These are phyloP conservation scores for Diplodia corticola DNA, from an alignment of 2,329 filamentous ascomycete species.

Conservation along the genomic window DNA sequence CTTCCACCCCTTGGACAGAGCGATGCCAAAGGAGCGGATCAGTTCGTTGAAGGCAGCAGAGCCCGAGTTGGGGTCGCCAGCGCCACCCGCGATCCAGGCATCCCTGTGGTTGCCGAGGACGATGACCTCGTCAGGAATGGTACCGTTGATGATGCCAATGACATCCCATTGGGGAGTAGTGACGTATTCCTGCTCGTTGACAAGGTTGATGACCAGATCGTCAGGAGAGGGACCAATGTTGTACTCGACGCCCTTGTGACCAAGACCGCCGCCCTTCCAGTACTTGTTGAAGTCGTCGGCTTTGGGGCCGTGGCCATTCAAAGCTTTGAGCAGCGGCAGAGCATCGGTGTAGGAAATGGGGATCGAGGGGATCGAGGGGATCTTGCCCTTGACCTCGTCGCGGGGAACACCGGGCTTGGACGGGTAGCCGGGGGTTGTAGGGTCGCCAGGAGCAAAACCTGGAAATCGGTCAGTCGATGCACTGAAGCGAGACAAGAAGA, in stretches of 20 bases:
- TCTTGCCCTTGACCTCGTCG: conserved; percentile 66
- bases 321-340: conserved; percentile 79
- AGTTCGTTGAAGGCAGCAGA: conserved; percentile 79
- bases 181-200: conserved; percentile 53
- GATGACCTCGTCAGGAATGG: conserved; percentile 79
- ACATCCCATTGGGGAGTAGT: conserved; percentile 65
- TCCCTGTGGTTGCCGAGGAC: conserved; percentile 91
- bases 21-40: conserved; percentile 70
- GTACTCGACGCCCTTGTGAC: conserved; percentile 80
- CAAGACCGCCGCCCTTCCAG: conserved; percentile 73
- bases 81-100: conserved; percentile 81
- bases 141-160: conserved; percentile 88
- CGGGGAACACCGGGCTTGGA: conserved; percentile 87
- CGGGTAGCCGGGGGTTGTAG: conserved; percentile 90
- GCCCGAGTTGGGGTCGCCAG: conserved; percentile 79
- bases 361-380: conserved; percentile 83
- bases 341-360: conserved; percentile 89
- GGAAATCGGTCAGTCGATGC: neutral
- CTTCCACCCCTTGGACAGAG: conserved; percentile 74
- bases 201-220: conserved; percentile 55
- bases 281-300: conserved; percentile 70
- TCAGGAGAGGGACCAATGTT: conserved; percentile 81
- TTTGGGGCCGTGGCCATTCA: conserved; percentile 85
- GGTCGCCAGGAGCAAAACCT: conserved; percentile 67
- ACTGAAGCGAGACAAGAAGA: neutral